These are phyloP conservation scores for Entomortierella parvispora DNA, from an alignment of 192 early-diverging fungal genomes.

Conservation along the genomic window DNA sequence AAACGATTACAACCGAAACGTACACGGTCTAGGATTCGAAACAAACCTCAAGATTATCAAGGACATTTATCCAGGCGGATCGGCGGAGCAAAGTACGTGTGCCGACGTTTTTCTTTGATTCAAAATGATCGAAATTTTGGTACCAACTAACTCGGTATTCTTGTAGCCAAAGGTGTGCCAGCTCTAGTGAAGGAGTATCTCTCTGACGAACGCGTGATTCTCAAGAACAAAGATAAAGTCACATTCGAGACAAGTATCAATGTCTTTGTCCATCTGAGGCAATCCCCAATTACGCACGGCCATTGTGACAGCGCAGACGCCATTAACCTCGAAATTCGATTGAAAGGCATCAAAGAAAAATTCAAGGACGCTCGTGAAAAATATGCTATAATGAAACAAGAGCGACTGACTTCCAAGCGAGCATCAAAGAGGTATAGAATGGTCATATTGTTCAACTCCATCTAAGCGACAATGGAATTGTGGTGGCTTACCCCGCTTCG, in stretches of 20 bases:
- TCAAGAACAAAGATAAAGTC: not conserved
- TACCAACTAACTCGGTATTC: not conserved
- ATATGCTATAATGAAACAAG: no score
- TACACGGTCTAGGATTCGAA: not conserved
- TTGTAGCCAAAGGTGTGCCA: not conserved
- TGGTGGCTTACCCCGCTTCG: not conserved
- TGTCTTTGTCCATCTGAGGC: not conserved
- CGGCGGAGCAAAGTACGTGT: not conserved
- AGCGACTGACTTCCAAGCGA: no score
- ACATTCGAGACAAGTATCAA: not conserved
- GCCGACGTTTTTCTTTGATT: not conserved
- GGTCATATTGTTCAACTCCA: no score
- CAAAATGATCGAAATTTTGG: not conserved
- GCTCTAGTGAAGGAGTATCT: not conserved
- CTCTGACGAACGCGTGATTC: not conserved
- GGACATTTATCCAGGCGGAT: no score
- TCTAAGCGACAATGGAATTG: not conserved
- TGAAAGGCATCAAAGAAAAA: no score
- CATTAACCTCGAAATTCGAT: no score
- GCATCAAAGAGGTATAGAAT: no score
- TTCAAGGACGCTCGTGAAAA: no score
- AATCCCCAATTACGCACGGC: not conserved
- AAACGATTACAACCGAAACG: no score
- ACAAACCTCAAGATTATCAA: constrained; percentile 10
- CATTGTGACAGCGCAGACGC: not conserved